phyloP scores from a whole-genome alignment of 345 rosid species.

The Hypericum perforatum region DNA sequence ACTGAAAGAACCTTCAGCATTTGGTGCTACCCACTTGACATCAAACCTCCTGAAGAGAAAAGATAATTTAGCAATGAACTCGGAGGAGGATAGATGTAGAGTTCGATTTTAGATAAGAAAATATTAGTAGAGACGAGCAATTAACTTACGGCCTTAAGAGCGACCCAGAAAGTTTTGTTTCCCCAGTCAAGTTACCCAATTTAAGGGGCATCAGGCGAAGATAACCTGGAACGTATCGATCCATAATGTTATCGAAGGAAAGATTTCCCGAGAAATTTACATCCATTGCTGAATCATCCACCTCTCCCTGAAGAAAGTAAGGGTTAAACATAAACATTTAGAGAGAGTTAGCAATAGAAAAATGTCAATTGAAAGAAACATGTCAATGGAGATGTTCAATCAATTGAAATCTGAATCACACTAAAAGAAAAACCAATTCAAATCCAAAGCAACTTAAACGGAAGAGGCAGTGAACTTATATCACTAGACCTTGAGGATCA shows the following conservation, averaged over 20 bases:
- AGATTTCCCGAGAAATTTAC: constrained; percentile 86
- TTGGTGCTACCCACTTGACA: constrained; percentile 91
- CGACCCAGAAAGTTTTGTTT: constrained; percentile 89
- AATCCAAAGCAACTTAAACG: too few relatives aligned
- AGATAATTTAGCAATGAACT: constrained; percentile 13
- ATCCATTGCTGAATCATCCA: constrained; percentile 83
- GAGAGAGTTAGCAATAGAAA: constrained; percentile 6
- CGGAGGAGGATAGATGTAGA: constrained; percentile 10
- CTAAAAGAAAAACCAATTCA: too few relatives aligned
- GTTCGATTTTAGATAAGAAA: background rate
- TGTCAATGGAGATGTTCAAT: too few relatives aligned
- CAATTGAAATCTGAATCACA: too few relatives aligned
- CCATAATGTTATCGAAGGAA: constrained; percentile 63
- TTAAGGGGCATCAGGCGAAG: constrained; percentile 54
- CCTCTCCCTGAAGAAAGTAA: constrained; percentile 62
- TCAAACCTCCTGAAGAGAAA: constrained; percentile 76
- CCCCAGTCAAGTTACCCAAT: constrained; percentile 87
- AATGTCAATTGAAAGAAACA: too few relatives aligned
- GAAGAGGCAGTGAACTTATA: too few relatives aligned
- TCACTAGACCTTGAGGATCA: too few relatives aligned
- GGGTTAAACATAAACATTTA: constrained; percentile 19
- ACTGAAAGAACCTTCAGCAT: constrained; percentile 90
- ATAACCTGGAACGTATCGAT: constrained; percentile 64
- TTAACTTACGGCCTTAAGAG: constrained; percentile 79
- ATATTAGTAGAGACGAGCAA: constrained; percentile 13